These are phyloP conservation scores for Rutstroemia sp. DNA, from an alignment of 2,329 filamentous ascomycete species.

Conservation along the genomic window DNA sequence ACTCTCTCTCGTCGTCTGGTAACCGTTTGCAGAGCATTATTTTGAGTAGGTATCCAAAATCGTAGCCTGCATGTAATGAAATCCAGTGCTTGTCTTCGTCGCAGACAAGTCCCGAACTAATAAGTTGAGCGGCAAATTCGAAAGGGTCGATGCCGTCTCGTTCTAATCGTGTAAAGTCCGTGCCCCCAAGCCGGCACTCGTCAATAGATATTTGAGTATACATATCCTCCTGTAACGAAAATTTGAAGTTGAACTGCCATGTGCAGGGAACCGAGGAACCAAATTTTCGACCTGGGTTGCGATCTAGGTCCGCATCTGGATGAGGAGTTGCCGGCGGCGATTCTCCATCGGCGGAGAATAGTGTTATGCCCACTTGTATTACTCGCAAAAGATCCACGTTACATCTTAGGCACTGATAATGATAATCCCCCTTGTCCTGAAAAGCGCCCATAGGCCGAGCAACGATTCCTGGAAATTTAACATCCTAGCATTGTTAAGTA, in stretches of 20 bases:
- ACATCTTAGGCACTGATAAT: constrained; percentile 94
- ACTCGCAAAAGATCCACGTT: constrained; percentile 98
- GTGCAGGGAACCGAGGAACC: constrained; percentile 64
- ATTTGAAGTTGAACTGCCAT: constrained; percentile 99
- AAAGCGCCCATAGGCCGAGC: constrained; percentile 93
- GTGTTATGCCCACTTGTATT: constrained; percentile 90
- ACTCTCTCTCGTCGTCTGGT: constrained; percentile 83
- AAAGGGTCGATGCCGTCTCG: constrained; percentile 85
- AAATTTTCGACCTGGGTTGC: constrained; percentile 37
- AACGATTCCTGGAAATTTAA: constrained; percentile 96
- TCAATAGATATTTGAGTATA: constrained; percentile 94
- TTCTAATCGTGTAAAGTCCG: constrained; percentile 79
- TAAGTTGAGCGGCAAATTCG: constrained; percentile 82
- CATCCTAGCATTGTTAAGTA: constrained; percentile 57
- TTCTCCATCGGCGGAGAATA: constrained; percentile 88
- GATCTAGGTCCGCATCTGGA: constrained; percentile 34
- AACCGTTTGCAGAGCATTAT: constrained; percentile 76
- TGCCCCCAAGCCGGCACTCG: constrained; percentile 82
- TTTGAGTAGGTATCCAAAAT: constrained; percentile 96
- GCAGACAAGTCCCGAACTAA: constrained; percentile 85
- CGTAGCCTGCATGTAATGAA: constrained; percentile 95
- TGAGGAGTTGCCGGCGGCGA: constrained; percentile 61
- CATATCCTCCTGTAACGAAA: constrained; percentile 93
- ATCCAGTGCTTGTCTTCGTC: constrained; percentile 90
- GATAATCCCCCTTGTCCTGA: constrained; percentile 91